phyloP scores from a whole-genome alignment of 148 eudicot species.

The Rhododendron mucronatum region DNA sequence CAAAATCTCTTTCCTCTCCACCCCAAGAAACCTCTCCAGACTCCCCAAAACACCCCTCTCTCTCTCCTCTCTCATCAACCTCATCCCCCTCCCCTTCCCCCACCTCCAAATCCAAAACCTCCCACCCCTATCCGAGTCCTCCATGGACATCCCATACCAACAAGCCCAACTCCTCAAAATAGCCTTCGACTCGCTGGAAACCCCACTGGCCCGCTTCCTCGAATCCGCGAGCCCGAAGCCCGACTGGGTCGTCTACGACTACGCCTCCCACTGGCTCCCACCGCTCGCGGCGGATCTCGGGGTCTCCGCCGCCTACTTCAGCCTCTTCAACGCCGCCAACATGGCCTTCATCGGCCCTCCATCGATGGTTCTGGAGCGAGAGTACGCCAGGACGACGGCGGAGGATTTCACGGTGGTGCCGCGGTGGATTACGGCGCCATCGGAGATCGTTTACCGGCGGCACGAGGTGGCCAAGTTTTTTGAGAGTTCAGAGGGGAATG shows the following conservation, averaged over 20 bases:
- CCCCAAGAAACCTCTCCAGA: slow-evolving; percentile 54
- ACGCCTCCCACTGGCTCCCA: slow-evolving; percentile 62
- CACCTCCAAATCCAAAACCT: slow-evolving; percentile 27
- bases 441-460: slow-evolving; percentile 28
- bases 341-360: slow-evolving; percentile 56
- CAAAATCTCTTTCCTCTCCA: slow-evolving; percentile 46
- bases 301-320: slow-evolving; percentile 33
- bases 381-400: slow-evolving; percentile 13
- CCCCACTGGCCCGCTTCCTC: slow-evolving; percentile 22
- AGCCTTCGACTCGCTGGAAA: slow-evolving; percentile 44
- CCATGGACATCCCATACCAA: slow-evolving; percentile 55
- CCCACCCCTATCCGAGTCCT: slow-evolving; percentile 50
- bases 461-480: slow-evolving; percentile 41
- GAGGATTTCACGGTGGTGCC: slow-evolving; percentile 37
- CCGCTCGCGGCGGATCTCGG: slow-evolving; percentile 30
- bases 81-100: slow-evolving; percentile 40
- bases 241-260: slow-evolving; percentile 66
- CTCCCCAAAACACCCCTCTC: slow-evolving; percentile 39
- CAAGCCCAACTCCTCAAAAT: slow-evolving; percentile 42
- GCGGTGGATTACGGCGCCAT: slow-evolving; percentile 32
- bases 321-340: slow-evolving; percentile 53
- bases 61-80: slow-evolving; percentile 22
- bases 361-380: slow-evolving; percentile 11
- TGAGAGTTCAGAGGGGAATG: slow-evolving; percentile 33
- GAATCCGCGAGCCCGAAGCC: slow-evolving; percentile 31